phyloP scores from a whole-genome alignment of 179 eudicot genomes.

The Heliamphora pulchella region DNA sequence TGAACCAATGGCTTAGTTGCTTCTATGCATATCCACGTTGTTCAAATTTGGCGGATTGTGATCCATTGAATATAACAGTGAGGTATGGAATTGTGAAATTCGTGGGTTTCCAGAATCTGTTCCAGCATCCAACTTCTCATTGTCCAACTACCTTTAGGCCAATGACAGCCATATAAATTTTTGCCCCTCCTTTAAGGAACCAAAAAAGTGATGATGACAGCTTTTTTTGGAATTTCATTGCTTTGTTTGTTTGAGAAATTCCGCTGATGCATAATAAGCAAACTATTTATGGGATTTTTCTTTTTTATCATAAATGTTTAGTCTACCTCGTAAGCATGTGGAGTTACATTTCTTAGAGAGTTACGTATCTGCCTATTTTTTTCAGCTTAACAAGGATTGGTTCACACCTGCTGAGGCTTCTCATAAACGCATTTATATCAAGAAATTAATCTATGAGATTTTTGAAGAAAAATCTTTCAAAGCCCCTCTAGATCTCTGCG shows the following conservation, averaged over 20 bases:
- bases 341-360: not conserved
- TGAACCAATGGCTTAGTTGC: no score
- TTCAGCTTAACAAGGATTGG: conserved; percentile 72
- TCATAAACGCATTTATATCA: conserved; percentile 58
- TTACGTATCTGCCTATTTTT: conserved; percentile 8
- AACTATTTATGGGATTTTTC: not conserved
- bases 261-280: not conserved
- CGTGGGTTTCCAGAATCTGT: not conserved
- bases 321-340: not conserved
- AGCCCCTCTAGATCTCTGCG: conserved; percentile 19
- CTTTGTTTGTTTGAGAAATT: not conserved
- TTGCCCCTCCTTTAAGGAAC: not conserved
- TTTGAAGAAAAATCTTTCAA: conserved; percentile 29
- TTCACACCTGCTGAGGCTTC: conserved; percentile 78
- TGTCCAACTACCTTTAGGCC: not conserved
- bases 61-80: not conserved
- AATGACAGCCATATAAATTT: not conserved
- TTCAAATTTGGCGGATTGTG: not conserved
- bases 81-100: not conserved
- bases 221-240: not conserved
- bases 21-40: no score
- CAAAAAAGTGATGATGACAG: not conserved
- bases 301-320: not conserved
- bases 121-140: not conserved
- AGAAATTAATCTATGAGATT: conserved; percentile 47